Conservation (phyloP, 768 basidiomycete species). For the Psilocybe subaeruginosa region DNA sequence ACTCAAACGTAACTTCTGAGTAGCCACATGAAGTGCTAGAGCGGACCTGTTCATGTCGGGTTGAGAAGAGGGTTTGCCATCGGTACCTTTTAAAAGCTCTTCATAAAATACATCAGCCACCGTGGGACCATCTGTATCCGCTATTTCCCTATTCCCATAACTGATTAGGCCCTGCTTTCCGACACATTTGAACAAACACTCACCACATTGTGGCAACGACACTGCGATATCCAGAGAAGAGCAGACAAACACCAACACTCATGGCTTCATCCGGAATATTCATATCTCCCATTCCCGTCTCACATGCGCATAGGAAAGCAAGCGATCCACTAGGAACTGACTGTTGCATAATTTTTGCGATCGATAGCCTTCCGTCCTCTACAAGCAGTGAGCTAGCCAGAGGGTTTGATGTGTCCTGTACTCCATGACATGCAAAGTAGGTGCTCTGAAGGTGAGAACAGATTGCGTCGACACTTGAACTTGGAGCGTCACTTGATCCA, state of each 20-base stretch:
- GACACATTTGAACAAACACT: not conserved
- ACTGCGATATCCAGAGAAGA: constrained; percentile 27
- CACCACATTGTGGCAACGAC: constrained; percentile 28
- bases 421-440: constrained; percentile 35
- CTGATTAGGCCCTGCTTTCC: not conserved
- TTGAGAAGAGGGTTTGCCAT: not conserved
- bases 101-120: constrained; percentile 18
- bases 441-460: not conserved
- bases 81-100: constrained; percentile 5
- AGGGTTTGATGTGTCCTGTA: constrained; percentile 27
- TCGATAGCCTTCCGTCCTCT: constrained; percentile 17
- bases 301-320: constrained; percentile 35
- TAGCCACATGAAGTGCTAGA: constrained; percentile 5
- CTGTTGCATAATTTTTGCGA: constrained; percentile 26
- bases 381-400: constrained; percentile 29
- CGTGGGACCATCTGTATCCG: constrained; percentile 16
- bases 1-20: not conserved
- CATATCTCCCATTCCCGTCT: constrained; percentile 31
- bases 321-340: constrained; percentile 18
- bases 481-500: constrained; percentile 11
- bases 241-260: constrained; percentile 24
- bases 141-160: constrained; percentile 13
- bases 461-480: constrained; percentile 15
- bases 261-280: constrained; percentile 26
- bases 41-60: constrained; percentile 3